Evolutionary conservation across 2,329 filamentous ascomycete genomes (phyloP), one percentile per base, ranked within the genome.

Genomic region (Phoma sp.): DNA sequence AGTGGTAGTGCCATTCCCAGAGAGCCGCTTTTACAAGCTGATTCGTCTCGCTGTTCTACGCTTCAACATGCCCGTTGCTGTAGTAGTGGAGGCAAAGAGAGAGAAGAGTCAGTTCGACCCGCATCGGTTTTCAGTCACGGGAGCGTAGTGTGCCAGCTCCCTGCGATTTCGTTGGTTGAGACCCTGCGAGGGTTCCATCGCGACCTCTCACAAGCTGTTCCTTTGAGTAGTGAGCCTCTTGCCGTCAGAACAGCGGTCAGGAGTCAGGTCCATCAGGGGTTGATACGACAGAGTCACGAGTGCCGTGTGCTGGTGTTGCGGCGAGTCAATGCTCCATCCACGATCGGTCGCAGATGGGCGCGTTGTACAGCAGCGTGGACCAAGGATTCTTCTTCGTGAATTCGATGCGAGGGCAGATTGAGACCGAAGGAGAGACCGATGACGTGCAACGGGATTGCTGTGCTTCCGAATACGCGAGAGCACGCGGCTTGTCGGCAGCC

Each of bases 71-170:
- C 49, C 63, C 57, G 57, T 65, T 45, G 62, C 64, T 53, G 60
- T 61, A 60, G 60, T 17, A 24, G 22, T 53, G 60, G 63, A 61
- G 61, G 63, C 67, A 64, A 59, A 65, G 61, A 60, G 43, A 50
- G 41, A 56, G 54, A 57, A 64, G 55, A 53, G 45, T 57, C 50
- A 51, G 36, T 45, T 56, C 58, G 56, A 54, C 51, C 68, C 69
- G 71, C 70, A 74, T 67, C 44, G 61, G 40, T 35, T 47, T 57
- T 45, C 63, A 62, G 70, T 75, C 72, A 75, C 71, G 71, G 72
- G 72, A 69, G 62, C 38, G 50, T 51, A 43, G 67, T 68, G 63
- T 67, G 65, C 65, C 47, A 62, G 64, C 45, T 43, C 51, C 61
- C 43, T 62, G 68, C 35, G 50, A 60, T 21, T 36, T 54, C 52